Percentiles rank a stretch among this genome's conserved stretches.
phyloP scores from a whole-genome alignment of 768 basidiomycete genomes.

The Phallus indusiatus region DNA sequence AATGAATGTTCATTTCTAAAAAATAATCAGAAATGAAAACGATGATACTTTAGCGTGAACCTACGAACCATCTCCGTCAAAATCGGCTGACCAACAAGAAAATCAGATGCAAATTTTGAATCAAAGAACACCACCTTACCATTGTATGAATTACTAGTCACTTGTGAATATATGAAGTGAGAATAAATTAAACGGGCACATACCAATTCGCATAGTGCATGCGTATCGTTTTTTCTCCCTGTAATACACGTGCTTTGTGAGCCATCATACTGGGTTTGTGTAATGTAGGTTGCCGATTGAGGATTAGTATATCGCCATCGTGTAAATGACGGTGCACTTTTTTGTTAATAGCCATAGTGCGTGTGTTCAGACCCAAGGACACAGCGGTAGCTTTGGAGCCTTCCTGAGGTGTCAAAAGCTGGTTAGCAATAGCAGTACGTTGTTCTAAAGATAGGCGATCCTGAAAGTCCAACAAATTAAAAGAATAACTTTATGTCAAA shows the following conservation, averaged over 20 bases:
- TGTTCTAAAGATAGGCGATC: constrained; percentile 83
- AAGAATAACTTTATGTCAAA: constrained; percentile 4
- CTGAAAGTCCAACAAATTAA: constrained; percentile 27
- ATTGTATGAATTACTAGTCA: constrained; percentile 87
- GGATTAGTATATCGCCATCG: constrained; percentile 90
- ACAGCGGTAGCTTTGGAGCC: constrained; percentile 34
- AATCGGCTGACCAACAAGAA: constrained; percentile 50
- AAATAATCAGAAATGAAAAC: constrained; percentile 13
- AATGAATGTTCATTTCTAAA: constrained; percentile 99
- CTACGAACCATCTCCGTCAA: constrained; percentile 76
- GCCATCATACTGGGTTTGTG: constrained; percentile 99
- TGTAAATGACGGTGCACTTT: constrained; percentile 94
- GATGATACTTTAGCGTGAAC: background rate
- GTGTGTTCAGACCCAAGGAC: constrained; percentile 56
- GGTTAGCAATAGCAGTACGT: constrained; percentile 90
- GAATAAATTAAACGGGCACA: background rate
- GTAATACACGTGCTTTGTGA: constrained; percentile 83
- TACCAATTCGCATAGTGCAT: constrained; percentile 99
- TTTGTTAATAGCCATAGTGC: constrained; percentile 80
- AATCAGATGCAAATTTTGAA: constrained; percentile 6
- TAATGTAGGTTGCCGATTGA: constrained; percentile 96
- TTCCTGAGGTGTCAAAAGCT: constrained; percentile 85
- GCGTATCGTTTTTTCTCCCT: constrained; percentile 96
- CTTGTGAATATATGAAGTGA: constrained; percentile 13
- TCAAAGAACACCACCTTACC: constrained; percentile 36